These are phyloP conservation scores for Annulohypoxylon bovei DNA, from an alignment of 495 filamentous ascomycete genomes.

Conservation along the genomic window DNA sequence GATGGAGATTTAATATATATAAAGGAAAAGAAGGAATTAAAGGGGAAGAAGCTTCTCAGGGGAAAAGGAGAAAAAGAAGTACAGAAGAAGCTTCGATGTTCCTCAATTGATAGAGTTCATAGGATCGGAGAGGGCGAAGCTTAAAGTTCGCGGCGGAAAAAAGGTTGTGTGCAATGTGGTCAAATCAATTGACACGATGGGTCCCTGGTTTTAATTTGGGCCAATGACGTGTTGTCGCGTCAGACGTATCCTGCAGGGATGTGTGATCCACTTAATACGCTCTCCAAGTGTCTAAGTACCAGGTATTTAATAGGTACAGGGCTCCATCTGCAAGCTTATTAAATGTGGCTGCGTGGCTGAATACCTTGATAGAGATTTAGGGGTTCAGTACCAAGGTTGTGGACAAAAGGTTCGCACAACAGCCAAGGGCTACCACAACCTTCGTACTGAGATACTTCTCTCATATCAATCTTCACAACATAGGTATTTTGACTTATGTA, in stretches of 20 bases:
- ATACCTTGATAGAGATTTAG: no score
- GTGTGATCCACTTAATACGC: not conserved
- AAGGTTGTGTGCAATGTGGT: conserved; percentile 38
- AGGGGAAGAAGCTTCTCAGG: not conserved
- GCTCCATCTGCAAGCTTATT: not conserved
- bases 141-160: conserved; percentile 5
- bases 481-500: no score
- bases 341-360: conserved; percentile 4
- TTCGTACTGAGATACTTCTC: no score
- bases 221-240: conserved; percentile 41
- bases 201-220: conserved; percentile 13
- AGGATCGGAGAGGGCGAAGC: conserved; percentile 1
- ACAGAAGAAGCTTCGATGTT: conserved; percentile 16
- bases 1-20: not conserved
- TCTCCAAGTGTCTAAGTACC: not conserved
- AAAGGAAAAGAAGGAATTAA: not conserved
- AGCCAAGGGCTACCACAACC: no score
- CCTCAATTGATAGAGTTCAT: conserved; percentile 1
- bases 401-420: no score
- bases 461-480: no score
- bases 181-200: conserved; percentile 38
- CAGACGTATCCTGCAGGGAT: conserved; percentile 1
- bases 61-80: not conserved
- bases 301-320: no score
- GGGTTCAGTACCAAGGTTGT: no score